phyloP scores from a whole-genome alignment of 306 rosid genomes.

The Glycine tomentella region DNA sequence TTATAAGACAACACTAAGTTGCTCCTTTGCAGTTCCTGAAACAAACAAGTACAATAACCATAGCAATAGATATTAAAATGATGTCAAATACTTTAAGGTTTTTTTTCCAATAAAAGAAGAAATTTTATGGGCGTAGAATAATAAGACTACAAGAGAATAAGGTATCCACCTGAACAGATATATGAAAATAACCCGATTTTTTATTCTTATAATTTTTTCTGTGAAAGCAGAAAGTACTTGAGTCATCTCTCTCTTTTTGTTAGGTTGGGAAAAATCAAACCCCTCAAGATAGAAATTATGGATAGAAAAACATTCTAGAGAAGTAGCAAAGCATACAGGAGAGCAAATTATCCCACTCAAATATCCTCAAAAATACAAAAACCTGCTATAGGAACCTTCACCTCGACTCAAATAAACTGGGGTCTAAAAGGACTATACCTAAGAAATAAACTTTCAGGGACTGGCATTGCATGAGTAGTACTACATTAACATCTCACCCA shows the following conservation, averaged over 20 bases:
- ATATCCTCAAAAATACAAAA: neutral
- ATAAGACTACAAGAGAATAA: neutral
- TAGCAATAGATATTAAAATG: neutral
- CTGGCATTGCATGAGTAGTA: neutral
- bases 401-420: neutral
- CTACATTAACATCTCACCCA: too few species aligned
- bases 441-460: neutral
- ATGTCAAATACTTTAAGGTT: slow-evolving; percentile 21
- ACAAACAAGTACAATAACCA: slow-evolving; percentile 51
- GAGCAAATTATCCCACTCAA: neutral
- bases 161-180: neutral
- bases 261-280: neutral
- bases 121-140: neutral
- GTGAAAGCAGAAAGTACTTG: neutral
- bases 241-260: neutral
- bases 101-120: slow-evolving; percentile 2
- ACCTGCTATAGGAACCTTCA: neutral
- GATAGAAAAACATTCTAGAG: neutral
- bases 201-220: neutral
- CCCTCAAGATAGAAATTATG: neutral
- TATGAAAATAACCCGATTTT: neutral
- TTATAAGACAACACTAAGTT: slow-evolving; percentile 68
- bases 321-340: neutral
- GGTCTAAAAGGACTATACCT: slow-evolving; percentile 4
- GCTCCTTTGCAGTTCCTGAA: slow-evolving; percentile 66